A percentile compares a stretch with the other conserved stretches of the same genome.
phyloP scores from a whole-genome alignment of 164 flowering plant genomes.

The Umbilicus rupestris region DNA sequence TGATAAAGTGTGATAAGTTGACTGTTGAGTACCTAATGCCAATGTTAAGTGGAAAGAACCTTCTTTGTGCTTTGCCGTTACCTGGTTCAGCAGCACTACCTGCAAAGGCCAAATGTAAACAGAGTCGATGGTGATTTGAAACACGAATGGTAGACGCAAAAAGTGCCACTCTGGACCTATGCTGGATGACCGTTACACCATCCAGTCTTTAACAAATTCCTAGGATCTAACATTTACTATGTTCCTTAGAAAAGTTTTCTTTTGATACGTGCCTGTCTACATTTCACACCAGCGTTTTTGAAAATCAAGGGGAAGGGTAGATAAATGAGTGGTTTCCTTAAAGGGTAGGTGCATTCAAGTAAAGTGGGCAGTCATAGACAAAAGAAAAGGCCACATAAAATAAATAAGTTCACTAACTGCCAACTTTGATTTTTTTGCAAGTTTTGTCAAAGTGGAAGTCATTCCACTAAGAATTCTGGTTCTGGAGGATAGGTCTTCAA shows the following conservation, averaged over 20 bases:
- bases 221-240: neutral
- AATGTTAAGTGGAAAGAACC: constrained; percentile 83
- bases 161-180: neutral
- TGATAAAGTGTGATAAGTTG: constrained; percentile 4
- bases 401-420: constrained; percentile 41
- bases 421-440: constrained; percentile 58
- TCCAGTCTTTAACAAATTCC: neutral
- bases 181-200: neutral
- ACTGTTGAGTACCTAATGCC: constrained; percentile 58
- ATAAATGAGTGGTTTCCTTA: neutral
- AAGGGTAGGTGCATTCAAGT: neutral
- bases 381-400: neutral
- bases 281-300: neutral
- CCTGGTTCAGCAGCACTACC: constrained; percentile 86
- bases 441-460: constrained; percentile 76
- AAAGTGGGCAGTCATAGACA: neutral
- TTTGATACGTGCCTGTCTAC: neutral
- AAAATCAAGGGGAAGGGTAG: neutral
- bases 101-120: constrained; percentile 16
- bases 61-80: constrained; percentile 59
- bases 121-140: neutral
- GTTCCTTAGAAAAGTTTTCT: neutral
- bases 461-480: constrained; percentile 71
- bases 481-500: constrained; percentile 78
- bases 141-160: neutral